Conservation (phyloP, 305 asterid genomes). For the Fraxinus albicans region DNA sequence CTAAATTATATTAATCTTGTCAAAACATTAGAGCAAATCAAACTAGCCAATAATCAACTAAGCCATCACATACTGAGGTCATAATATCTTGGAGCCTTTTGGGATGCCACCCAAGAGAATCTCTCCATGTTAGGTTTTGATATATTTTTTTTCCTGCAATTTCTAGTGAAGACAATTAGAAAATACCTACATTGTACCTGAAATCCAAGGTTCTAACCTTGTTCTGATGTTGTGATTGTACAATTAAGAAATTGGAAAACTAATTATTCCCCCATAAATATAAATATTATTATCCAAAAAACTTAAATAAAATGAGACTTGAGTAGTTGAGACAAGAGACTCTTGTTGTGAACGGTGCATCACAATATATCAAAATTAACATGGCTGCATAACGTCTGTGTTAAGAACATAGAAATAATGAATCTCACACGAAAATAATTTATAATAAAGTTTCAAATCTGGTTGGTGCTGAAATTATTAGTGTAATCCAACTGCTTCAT, state of each 20-base stretch:
- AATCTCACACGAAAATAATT: no score
- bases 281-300: not conserved
- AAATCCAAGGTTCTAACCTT: no score
- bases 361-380: not conserved
- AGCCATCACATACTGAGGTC: constrained; percentile 2
- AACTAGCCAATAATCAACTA: constrained; percentile 3
- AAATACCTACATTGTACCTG: no score
- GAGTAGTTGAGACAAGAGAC: not conserved
- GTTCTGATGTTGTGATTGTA: no score
- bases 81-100: not conserved
- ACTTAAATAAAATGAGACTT: not conserved
- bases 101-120: not conserved
- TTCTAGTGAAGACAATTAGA: not conserved
- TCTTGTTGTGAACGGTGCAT: not conserved
- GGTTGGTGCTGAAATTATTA: not conserved
- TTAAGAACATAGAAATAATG: not conserved
- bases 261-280: not conserved
- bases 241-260: no score
- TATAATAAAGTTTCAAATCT: not conserved
- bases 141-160: not conserved
- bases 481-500: not conserved
- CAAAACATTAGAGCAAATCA: not conserved
- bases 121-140: not conserved
- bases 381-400: not conserved
- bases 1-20: not conserved